Conservation (phyloP, 2,329 filamentous ascomycete species). For the Ceratocystis eucalypticola region DNA sequence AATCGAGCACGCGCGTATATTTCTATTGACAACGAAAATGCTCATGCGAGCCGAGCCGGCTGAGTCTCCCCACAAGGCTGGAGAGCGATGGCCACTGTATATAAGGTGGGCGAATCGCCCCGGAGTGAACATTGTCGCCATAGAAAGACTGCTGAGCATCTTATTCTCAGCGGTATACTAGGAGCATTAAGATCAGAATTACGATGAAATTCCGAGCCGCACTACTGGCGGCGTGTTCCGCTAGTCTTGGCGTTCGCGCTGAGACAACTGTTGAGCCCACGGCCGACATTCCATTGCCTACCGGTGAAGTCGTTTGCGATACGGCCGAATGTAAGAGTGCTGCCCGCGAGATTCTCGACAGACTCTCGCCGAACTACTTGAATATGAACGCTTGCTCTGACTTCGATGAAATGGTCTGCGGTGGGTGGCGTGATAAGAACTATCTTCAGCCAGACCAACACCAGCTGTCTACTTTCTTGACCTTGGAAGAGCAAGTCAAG, state of each 20-base stretch:
- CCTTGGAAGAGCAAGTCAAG: conserved; percentile 49
- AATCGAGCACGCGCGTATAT: background rate
- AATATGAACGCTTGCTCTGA: conserved; percentile 54
- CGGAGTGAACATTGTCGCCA: background rate
- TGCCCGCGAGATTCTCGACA: conserved; percentile 25
- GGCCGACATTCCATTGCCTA: background rate
- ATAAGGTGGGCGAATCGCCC: background rate
- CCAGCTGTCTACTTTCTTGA: conserved; percentile 44
- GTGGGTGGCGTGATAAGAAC: conserved; percentile 50
- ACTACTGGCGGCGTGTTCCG: background rate
- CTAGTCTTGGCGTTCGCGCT: background rate
- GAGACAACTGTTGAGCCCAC: background rate
- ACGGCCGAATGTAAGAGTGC: conserved; percentile 25
- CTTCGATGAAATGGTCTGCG: conserved; percentile 55
- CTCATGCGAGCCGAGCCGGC: background rate
- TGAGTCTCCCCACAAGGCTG: background rate
- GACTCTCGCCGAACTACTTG: conserved; percentile 35
- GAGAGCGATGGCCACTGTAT: background rate
- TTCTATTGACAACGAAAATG: background rate
- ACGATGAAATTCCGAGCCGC: background rate
- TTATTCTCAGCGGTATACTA: background rate
- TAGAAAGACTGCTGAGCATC: background rate
- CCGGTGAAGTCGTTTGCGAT: conserved; percentile 17
- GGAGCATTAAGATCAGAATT: background rate
- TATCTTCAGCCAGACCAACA: conserved; percentile 52